phyloP scores from a whole-genome alignment of 106 monocot species.

The Agapanthus africanus region DNA sequence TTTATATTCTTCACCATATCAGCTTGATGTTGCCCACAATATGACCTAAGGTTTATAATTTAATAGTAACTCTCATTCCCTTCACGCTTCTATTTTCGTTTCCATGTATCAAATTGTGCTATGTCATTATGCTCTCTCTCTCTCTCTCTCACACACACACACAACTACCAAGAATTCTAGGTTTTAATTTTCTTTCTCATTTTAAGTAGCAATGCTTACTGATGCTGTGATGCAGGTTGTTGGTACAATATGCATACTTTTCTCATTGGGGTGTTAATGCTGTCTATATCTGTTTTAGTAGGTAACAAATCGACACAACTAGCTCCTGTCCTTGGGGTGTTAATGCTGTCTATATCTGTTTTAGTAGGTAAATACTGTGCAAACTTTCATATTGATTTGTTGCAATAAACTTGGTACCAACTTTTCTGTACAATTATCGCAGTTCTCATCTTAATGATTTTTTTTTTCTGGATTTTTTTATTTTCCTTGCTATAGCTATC shows the following conservation, averaged over 20 bases:
- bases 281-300: conserved; percentile 80
- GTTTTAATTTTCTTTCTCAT: neutral
- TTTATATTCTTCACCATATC: conserved; percentile 41
- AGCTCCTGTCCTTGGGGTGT: conserved; percentile 78
- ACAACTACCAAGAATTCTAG: neutral
- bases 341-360: conserved; percentile 84
- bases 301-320: conserved; percentile 93
- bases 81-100: neutral
- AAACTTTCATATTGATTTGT: neutral
- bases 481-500: too few relatives aligned
- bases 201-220: conserved; percentile 4
- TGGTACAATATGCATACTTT: conserved; percentile 91
- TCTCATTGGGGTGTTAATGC: conserved; percentile 80
- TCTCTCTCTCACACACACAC: neutral
- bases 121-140: neutral
- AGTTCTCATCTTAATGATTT: too few relatives aligned
- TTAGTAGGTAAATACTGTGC: conserved; percentile 61
- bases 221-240: conserved; percentile 46
- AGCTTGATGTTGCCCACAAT: conserved; percentile 40
- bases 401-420: conserved; percentile 1
- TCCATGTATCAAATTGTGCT: neutral
- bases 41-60: conserved; percentile 23
- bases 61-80: neutral
- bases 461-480: too few relatives aligned
- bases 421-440: neutral